These are phyloP conservation scores for Mycena epipterygia DNA, from an alignment of 768 basidiomycete genomes.

Conservation along the genomic window DNA sequence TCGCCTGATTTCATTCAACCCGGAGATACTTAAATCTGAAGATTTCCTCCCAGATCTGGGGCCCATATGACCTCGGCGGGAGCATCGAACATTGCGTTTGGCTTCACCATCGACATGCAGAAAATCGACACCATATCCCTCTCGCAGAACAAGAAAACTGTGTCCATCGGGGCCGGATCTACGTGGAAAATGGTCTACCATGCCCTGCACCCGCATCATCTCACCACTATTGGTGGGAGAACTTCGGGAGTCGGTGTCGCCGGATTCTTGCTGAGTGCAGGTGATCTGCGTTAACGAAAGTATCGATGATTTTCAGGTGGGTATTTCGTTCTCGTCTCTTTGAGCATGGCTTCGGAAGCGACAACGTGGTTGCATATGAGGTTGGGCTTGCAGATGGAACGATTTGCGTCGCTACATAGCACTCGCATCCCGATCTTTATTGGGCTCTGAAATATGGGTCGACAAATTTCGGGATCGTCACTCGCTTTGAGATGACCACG, in stretches of 20 bases:
- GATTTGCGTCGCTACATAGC: conserved; percentile 20
- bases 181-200: conserved; percentile 29
- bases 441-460: conserved; percentile 36
- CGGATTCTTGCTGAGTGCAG: conserved; percentile 28
- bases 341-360: conserved; percentile 28
- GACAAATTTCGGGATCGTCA: conserved; percentile 39
- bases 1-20: neutral
- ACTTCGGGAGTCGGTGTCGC: conserved; percentile 32
- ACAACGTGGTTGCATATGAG: conserved; percentile 34
- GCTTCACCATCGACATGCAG: conserved; percentile 30
- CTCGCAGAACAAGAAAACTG: conserved; percentile 9
- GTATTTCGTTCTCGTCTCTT: conserved; percentile 34
- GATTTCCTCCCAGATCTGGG: neutral
- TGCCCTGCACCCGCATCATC: conserved; percentile 6
- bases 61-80: conserved; percentile 30
- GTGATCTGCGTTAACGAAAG: neutral
- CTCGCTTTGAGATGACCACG: conserved; percentile 34
- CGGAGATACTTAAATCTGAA: neutral
- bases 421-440: conserved; percentile 32
- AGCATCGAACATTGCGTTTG: conserved; percentile 28
- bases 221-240: conserved; percentile 24
- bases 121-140: conserved; percentile 19
- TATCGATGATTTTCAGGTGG: conserved; percentile 24
- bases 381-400: conserved; percentile 34
- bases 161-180: conserved; percentile 24